Evolutionary conservation across 2,329 filamentous ascomycete genomes (phyloP), one percentile per base, ranked within the genome.

Genomic region (Trichophyton simii): DNA sequence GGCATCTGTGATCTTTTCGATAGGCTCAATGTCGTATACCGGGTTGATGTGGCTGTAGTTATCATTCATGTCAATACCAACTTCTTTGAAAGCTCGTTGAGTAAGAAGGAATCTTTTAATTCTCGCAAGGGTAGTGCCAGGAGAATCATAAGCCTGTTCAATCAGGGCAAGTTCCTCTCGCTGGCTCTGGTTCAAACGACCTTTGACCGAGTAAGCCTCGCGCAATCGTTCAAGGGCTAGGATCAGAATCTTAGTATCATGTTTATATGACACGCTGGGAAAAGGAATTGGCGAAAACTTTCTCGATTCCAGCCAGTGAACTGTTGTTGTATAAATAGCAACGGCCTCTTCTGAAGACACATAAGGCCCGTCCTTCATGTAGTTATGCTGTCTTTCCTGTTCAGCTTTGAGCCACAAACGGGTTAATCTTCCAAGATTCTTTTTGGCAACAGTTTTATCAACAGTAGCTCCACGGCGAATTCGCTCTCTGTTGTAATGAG

Each of bases 51-150:
- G 92, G 79, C 86, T 97, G 78, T 99, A 99, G 71, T 99, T 99
- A 77, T 99, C 94, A 73, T 99, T 99, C 94, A 99, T 99, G 72
- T 99, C 94, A 67, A 99, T 99, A 61, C 92, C 94, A 52, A 99
- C 94, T 76, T 99, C 94, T 77, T 99, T 99, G 82, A 99, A 99
- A 1, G 95, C 94, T 73, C 94, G 85, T 72, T 99, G 94, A 0
- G 95, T 99, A 52, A 99, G 83, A 65, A 99, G 79, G 80, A 97
- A 97, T 57, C 94, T 88, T 80, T 99, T 99, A 78, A 99, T 99
- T 62, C 94, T 83, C 65, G 96, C 92, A 62, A 99, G 75, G 0
- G 94, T 97, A 1, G 94, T 99, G 63, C 94, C 94, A 1, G 95
- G 94, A 64, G 91, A 96, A 72, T 99, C 94, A 68, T 99, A 99